phyloP scores from a whole-genome alignment of 495 filamentous ascomycete genomes.

The Darksidea phi region DNA sequence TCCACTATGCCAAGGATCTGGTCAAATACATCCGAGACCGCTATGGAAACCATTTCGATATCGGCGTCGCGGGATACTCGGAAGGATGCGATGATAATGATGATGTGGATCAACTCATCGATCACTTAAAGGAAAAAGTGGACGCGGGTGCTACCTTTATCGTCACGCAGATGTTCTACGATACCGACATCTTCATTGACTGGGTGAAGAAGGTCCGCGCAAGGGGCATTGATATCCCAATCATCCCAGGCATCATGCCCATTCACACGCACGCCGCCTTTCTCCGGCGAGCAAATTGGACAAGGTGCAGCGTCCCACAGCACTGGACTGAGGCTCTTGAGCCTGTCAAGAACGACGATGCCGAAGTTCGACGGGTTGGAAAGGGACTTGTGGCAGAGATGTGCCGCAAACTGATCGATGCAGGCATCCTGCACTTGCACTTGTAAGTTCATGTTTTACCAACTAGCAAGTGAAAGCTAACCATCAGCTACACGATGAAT shows the following conservation, averaged over 20 bases:
- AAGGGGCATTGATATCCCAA: slow-evolving; percentile 81
- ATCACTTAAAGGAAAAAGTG: slow-evolving; percentile 96
- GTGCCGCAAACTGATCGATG: slow-evolving; percentile 77
- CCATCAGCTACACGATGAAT: slow-evolving; percentile 91
- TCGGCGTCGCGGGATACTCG: slow-evolving; percentile 95
- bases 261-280: slow-evolving; percentile 95
- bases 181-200: slow-evolving; percentile 85
- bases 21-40: slow-evolving; percentile 86
- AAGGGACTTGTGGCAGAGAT: slow-evolving; percentile 87
- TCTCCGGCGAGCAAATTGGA: slow-evolving; percentile 83
- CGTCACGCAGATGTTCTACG: slow-evolving; percentile 99
- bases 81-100: slow-evolving; percentile 93
- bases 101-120: slow-evolving; percentile 77
- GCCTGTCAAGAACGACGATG: slow-evolving; percentile 94
- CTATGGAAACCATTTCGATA: slow-evolving; percentile 96
- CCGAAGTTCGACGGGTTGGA: slow-evolving; percentile 84
- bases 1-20: slow-evolving; percentile 89
- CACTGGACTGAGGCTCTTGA: slow-evolving; percentile 80
- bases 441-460: slow-evolving; percentile 56
- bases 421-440: slow-evolving; percentile 85
- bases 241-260: slow-evolving; percentile 98
- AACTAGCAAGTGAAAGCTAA: background rate
- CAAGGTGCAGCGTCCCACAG: slow-evolving; percentile 75
- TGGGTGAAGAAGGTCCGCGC: slow-evolving; percentile 86
- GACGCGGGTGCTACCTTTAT: slow-evolving; percentile 92